Evolutionary conservation across 2,329 filamentous ascomycete species (phyloP).

Genomic region (Cladosporium cucumerinum): DNA sequence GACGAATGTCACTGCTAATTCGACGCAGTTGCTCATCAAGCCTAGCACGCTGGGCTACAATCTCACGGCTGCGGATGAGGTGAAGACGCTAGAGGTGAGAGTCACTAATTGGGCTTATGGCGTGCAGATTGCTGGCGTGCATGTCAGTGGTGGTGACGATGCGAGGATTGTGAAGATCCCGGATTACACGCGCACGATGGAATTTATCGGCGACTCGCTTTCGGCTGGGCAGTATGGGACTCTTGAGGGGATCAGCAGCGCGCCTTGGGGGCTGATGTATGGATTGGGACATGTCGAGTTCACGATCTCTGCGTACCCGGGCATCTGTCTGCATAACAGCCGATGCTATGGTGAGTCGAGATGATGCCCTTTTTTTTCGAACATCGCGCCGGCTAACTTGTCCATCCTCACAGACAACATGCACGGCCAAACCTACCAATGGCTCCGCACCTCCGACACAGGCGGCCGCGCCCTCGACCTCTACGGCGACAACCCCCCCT

Average conservation of each 20-base stretch:
- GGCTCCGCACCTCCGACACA: conserved; percentile 57
- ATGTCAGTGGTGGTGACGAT: conserved; percentile 41
- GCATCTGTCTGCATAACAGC: conserved; percentile 56
- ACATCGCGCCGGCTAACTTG: background rate
- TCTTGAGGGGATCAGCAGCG: conserved; percentile 57
- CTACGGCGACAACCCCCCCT: conserved; percentile 39
- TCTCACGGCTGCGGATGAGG: conserved; percentile 41
- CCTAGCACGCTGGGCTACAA: conserved; percentile 46
- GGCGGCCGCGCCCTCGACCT: conserved; percentile 45
- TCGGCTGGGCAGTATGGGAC: conserved; percentile 57
- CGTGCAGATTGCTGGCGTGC: conserved; percentile 54
- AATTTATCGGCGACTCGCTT: conserved; percentile 49
- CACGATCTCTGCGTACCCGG: conserved; percentile 56
- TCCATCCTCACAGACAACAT: conserved; percentile 25
- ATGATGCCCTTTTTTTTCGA: background rate
- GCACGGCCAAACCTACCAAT: conserved; percentile 49
- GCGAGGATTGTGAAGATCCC: conserved; percentile 46
- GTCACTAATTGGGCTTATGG: conserved; percentile 62
- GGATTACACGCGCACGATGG: conserved; percentile 37
- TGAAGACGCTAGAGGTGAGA: conserved; percentile 54
- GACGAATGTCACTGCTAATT: conserved; percentile 56
- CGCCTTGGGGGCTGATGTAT: conserved; percentile 53
- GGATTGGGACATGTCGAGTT: conserved; percentile 59
- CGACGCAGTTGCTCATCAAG: conserved; percentile 55
- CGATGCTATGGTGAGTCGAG: conserved; percentile 48